Percentiles rank a stretch among this genome's conserved stretches.
Conservation (phyloP, 2,329 filamentous ascomycete species). For the Ophiostoma montium region DNA sequence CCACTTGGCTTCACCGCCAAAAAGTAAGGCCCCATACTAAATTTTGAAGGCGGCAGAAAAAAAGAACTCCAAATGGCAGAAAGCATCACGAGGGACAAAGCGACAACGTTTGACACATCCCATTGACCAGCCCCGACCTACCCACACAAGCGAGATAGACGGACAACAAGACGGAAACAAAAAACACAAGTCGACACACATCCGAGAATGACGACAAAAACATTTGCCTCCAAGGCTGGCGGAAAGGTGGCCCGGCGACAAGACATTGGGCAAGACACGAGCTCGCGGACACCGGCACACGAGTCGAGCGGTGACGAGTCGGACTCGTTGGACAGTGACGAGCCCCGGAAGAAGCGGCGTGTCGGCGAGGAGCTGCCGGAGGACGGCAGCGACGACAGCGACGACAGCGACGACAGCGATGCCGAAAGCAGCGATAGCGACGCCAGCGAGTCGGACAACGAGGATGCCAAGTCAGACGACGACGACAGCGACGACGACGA, state of each 20-base stretch:
- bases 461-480: background rate
- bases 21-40: background rate
- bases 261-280: slow-evolving; percentile 2
- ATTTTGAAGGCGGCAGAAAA: slow-evolving; percentile 8
- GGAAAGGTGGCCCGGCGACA: slow-evolving; percentile 6
- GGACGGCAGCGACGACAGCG: slow-evolving; percentile 13
- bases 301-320: slow-evolving; percentile 23
- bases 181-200: background rate
- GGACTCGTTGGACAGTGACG: slow-evolving; percentile 30
- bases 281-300: background rate
- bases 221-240: background rate
- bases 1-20: slow-evolving; percentile 6
- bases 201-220: background rate
- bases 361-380: background rate
- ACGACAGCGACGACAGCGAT: slow-evolving; percentile 14
- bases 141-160: no score
- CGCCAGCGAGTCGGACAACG: slow-evolving; percentile 16
- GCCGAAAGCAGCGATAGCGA: slow-evolving; percentile 5
- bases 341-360: slow-evolving; percentile 22
- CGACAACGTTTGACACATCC: background rate
- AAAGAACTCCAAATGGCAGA: background rate
- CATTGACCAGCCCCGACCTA: no score
- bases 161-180: background rate
- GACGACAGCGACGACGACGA: slow-evolving; percentile 15
- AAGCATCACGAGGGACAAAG: no score